Percentiles rank a stretch among this genome's conserved stretches.
Conservation (phyloP, 2,329 filamentous ascomycete species). For the Domatiomyces catenatus region DNA sequence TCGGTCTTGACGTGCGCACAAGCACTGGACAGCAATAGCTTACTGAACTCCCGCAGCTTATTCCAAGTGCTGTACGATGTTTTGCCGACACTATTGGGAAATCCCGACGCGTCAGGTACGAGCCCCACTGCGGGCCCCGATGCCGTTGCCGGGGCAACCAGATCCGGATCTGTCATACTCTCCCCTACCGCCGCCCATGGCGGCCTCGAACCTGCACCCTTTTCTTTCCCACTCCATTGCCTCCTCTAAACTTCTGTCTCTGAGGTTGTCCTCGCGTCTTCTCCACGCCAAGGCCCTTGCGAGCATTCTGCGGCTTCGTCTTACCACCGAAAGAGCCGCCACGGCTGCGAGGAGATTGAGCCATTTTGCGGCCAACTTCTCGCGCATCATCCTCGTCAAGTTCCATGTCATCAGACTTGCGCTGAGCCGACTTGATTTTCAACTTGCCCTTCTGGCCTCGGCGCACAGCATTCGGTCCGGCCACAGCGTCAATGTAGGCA, state of each 20-base stretch:
- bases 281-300: slow-evolving; percentile 13
- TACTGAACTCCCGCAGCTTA: not conserved
- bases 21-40: not conserved
- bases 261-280: slow-evolving; percentile 5
- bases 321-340: slow-evolving; percentile 2
- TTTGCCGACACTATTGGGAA: not conserved
- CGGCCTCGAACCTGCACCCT: not conserved
- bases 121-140: not conserved
- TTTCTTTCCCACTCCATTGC: slow-evolving; percentile 8
- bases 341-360: not conserved
- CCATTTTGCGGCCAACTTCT: slow-evolving; percentile 17
- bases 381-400: slow-evolving; percentile 35
- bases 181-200: not conserved
- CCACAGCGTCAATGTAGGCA: slow-evolving; percentile 46
- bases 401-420: slow-evolving; percentile 27
- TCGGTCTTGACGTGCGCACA: not conserved
- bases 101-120: not conserved
- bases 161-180: not conserved
- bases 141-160: not conserved
- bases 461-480: slow-evolving; percentile 42
- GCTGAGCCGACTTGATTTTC: slow-evolving; percentile 38
- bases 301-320: slow-evolving; percentile 1
- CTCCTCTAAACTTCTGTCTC: slow-evolving; percentile 9
- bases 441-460: slow-evolving; percentile 45
- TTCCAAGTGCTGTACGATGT: not conserved